These are phyloP conservation scores for Rhizopus delemar DNA, from an alignment of 371 early-diverging fungal genomes.

Conservation along the genomic window DNA sequence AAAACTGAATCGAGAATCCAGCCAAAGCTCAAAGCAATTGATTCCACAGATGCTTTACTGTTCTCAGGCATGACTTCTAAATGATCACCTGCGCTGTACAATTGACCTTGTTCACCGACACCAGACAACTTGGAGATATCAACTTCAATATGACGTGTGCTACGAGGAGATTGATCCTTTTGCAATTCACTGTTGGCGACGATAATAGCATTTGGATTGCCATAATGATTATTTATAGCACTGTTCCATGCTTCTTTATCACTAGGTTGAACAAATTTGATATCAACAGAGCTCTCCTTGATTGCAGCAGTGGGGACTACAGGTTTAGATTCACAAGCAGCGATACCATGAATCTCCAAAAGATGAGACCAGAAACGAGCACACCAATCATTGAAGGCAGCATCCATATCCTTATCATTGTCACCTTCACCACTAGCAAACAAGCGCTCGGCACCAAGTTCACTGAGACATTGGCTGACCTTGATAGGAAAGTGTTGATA, in stretches of 20 bases:
- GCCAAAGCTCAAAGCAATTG: conserved; percentile 48
- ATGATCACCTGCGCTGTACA: conserved; percentile 59
- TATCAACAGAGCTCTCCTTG: conserved; percentile 16
- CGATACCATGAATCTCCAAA: conserved; percentile 34
- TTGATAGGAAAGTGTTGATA: conserved; percentile 57
- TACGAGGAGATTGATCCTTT: conserved; percentile 35
- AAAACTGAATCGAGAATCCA: conserved; percentile 59
- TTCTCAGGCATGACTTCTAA: conserved; percentile 58
- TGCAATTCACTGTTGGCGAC: conserved; percentile 38
- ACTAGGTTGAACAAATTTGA: conserved; percentile 31
- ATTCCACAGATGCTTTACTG: conserved; percentile 35
- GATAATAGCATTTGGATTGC: conserved; percentile 31
- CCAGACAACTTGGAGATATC: conserved; percentile 35
- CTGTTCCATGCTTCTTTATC: conserved; percentile 34
- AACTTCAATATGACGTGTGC: conserved; percentile 54
- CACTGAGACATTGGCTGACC: conserved; percentile 36
- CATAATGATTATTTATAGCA: conserved; percentile 32
- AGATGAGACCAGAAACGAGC: conserved; percentile 48
- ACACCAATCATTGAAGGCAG: conserved; percentile 49
- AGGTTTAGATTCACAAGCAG: conserved; percentile 32
- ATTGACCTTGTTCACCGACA: conserved; percentile 24
- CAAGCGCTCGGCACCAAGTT: conserved; percentile 54
- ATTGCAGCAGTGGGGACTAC: conserved; percentile 36
- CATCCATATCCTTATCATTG: conserved; percentile 57
- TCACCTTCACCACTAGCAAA: conserved; percentile 50